Base-by-base conservation (phyloP, 768 basidiomycete genomes). In the Coprinellus micaceus region DNA sequence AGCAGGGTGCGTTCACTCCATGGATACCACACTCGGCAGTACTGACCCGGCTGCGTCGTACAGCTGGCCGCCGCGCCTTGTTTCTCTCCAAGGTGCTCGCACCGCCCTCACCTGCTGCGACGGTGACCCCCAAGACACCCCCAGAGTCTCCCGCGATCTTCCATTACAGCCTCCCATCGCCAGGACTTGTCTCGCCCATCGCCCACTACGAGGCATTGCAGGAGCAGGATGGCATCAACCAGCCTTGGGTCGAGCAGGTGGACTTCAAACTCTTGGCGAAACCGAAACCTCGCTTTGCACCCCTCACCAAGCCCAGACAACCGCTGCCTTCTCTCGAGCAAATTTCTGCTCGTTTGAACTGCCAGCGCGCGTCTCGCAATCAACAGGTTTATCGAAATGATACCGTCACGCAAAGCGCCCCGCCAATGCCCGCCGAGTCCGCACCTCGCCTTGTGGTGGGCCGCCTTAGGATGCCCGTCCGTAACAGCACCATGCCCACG, bases 51-150 rank as follows among this genome's bases (percentile, higher is more conserved):
- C 25, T 51, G 36, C 40, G 22, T 36, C 13, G 33, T 58, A n/a
- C 63, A 90, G 87, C 80, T 62, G 86, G 88, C 68, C 80, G 91
- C 52, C 85, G 89, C 26, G 85, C 87, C 3, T 75, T 81, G 56
- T 91, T 92, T 73, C 72, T 91, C 25, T 86, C 85, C 57, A 91
- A 85, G 69, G 72, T 92, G 41, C 75, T 80, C 37, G 83, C 83
- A n/a, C 81, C 84, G 21, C 83, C 85, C 2, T 85, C 82, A 7
- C 80, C 85, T 10, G 77, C 80, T 10, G 82, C 85, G 19, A 76
- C 79, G 24, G 65, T 71, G 44, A 75, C 77, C 12, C 83, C 88
- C 11, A 83, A 83, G 67, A 88, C 82, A 1, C 84, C 85, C 49
- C 84, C 84, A 5, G 85, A 86, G 54, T 89, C 86, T 13, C 86